Evolutionary conservation across 2,329 filamentous ascomycete species (phyloP).

Genomic region (Alternaria solani): DNA sequence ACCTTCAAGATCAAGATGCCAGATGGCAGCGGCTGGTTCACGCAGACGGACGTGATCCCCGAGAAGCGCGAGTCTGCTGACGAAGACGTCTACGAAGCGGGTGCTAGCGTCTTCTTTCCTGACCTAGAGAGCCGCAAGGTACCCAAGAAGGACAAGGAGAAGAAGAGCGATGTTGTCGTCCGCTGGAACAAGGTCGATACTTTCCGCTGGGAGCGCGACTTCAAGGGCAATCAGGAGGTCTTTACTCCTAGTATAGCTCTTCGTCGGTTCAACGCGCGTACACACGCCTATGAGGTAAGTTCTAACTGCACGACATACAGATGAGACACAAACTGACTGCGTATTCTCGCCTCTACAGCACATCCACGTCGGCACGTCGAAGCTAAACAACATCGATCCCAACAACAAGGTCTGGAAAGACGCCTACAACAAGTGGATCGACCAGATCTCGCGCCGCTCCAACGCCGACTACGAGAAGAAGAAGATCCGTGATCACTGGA

Average conservation of each 20-base stretch:
- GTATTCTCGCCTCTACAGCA: neutral
- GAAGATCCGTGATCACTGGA: slow-evolving; percentile 7
- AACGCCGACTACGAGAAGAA: slow-evolving; percentile 1
- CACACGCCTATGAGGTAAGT: slow-evolving; percentile 1
- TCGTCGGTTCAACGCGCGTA: slow-evolving; percentile 11
- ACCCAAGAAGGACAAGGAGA: neutral
- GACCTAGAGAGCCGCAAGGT: slow-evolving; percentile 6
- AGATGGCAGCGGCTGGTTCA: slow-evolving; percentile 7
- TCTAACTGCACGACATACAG: neutral
- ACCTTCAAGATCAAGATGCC: neutral
- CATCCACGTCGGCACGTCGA: neutral
- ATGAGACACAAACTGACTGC: neutral
- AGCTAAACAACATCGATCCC: neutral
- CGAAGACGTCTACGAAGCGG: neutral
- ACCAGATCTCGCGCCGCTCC: slow-evolving; percentile 10
- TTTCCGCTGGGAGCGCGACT: slow-evolving; percentile 3
- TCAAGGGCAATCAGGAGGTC: neutral
- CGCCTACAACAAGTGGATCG: slow-evolving; percentile 13
- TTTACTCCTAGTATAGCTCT: neutral
- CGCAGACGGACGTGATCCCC: neutral
- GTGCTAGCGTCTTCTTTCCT: slow-evolving; percentile 1
- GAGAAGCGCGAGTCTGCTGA: slow-evolving; percentile 3
- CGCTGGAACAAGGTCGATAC: neutral
- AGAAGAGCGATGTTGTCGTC: neutral
- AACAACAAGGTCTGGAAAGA: slow-evolving; percentile 9